These are phyloP conservation scores for Ogataea ramenticola DNA, from an alignment of 805 yeast genomes.

Conservation along the genomic window DNA sequence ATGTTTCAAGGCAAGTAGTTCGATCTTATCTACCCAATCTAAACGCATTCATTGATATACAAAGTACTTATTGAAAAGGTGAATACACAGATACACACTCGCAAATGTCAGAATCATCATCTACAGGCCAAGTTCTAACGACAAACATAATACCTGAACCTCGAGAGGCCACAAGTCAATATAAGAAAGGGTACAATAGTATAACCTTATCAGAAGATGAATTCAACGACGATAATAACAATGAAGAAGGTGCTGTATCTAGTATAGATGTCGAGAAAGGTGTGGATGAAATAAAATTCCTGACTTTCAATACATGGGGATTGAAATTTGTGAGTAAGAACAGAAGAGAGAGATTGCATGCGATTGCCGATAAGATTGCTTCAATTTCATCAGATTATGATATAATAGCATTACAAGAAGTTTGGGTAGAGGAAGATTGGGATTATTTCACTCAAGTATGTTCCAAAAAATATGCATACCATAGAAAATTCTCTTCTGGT, in stretches of 20 bases:
- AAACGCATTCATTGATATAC: too few relatives aligned
- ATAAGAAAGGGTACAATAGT: background rate
- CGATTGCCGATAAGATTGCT: slow-evolving; percentile 64
- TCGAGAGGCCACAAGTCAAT: background rate
- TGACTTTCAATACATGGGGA: slow-evolving; percentile 87
- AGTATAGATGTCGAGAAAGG: background rate
- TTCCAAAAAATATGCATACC: slow-evolving; percentile 44
- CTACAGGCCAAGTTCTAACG: background rate
- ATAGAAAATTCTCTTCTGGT: slow-evolving; percentile 72
- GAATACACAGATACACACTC: too few relatives aligned
- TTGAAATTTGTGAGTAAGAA: slow-evolving; percentile 73
- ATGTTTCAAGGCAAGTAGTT: too few relatives aligned
- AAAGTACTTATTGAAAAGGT: too few relatives aligned
- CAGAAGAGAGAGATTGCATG: slow-evolving; percentile 56
- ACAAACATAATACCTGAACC: background rate
- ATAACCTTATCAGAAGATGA: background rate
- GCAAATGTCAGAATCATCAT: too few relatives aligned
- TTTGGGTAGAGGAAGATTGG: slow-evolving; percentile 90
- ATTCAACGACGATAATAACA: too few relatives aligned
- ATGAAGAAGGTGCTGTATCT: background rate
- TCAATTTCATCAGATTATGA: slow-evolving; percentile 43
- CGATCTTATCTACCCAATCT: too few relatives aligned
- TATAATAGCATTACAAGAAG: slow-evolving; percentile 87
- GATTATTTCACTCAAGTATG: slow-evolving; percentile 46
- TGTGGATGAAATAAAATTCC: slow-evolving; percentile 31